Base-by-base conservation (phyloP, 2,329 filamentous ascomycete species). In the Myriosclerotinia duriaeana region DNA sequence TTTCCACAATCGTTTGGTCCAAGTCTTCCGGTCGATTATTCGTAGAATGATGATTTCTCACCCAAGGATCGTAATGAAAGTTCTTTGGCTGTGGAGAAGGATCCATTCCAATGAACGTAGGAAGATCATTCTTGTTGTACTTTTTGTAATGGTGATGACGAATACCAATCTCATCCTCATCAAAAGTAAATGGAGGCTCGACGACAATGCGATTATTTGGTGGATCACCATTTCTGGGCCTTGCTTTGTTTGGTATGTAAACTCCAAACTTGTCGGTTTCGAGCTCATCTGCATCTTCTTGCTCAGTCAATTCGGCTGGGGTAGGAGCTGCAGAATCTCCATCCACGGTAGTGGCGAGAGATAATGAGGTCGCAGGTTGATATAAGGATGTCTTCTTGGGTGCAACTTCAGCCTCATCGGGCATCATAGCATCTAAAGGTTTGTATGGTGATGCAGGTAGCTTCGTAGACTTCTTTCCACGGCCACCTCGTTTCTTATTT, bases 91-190 rank as follows among this genome's bases (percentile, higher is more conserved):
- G 72, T 12, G 74, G 71, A 62, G 69, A 66, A 40, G 68, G 56
- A 56, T 74, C 74, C 60, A 70, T 71, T 14, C 73, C 73, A 40
- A 74, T 60, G 26, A 71, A 73, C 30, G 69, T 68, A 22, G 58
- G 61, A 30, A 69, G 65, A 34, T 72, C 68, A n/a, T 72, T 72
- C 53, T 67, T 66, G 50, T 70, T 68, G 58, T 70, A 69, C 52
- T 69, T 69, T 44, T 71, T 69, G 42, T 70, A 65, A 36, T 71
- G 63, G 50, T 73, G 71, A n/a, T 70, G 69, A 50, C 74, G 68
- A 48, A 74, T 65, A 42, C 75, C 75, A 67, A 76, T 76, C 48
- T 76, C 75, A 64, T 71, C 60, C 7, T 70, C 64, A 14, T 76
- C 73, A 54, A 74, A 76, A 7, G 53, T 65, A 53, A 74, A 66